A percentile compares a stretch with the other conserved stretches of the same genome.
Evolutionary conservation across 208 protist species (phyloP).

Genomic region (Blastocrithidia nonstop): DNA sequence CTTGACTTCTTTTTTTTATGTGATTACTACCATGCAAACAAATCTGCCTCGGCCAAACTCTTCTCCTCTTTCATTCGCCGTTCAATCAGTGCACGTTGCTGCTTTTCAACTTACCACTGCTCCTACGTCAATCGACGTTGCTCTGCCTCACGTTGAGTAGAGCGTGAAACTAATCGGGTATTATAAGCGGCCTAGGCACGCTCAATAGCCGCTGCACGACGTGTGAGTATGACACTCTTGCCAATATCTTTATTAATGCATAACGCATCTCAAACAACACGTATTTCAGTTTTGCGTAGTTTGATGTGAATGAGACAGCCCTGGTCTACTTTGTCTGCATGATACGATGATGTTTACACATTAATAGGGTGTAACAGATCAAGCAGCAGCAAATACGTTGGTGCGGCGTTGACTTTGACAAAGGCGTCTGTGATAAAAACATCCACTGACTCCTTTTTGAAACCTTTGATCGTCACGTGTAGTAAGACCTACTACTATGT

Average conservation of each 20-base stretch:
- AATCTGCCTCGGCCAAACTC: constrained; percentile 35
- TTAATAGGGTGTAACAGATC: constrained; percentile 71
- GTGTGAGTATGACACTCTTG: constrained; percentile 35
- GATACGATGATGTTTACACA: constrained; percentile 24
- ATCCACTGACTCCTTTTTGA: constrained; percentile 69
- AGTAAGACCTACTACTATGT: constrained; percentile 57
- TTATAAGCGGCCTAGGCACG: constrained; percentile 63
- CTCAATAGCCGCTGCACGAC: constrained; percentile 42
- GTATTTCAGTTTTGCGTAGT: constrained; percentile 36
- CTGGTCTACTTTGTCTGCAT: constrained; percentile 14
- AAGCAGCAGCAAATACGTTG: constrained; percentile 73
- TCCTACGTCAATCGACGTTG: constrained; percentile 70
- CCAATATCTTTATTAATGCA: constrained; percentile 14
- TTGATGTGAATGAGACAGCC: constrained; percentile 28
- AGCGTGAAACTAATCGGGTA: constrained; percentile 36
- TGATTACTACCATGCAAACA: constrained; percentile 58
- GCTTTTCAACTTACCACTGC: constrained; percentile 83
- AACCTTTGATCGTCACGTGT: constrained; percentile 54
- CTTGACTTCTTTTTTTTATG: background rate
- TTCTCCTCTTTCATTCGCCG: constrained; percentile 43
- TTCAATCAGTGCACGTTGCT: constrained; percentile 68
- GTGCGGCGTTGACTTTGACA: constrained; percentile 74
- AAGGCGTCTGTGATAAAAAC: constrained; percentile 70
- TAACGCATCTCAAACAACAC: constrained; percentile 37
- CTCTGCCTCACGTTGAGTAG: constrained; percentile 54